These are phyloP conservation scores for Centaurea solstitialis DNA, from an alignment of 129 eudicot genomes.

Conservation along the genomic window DNA sequence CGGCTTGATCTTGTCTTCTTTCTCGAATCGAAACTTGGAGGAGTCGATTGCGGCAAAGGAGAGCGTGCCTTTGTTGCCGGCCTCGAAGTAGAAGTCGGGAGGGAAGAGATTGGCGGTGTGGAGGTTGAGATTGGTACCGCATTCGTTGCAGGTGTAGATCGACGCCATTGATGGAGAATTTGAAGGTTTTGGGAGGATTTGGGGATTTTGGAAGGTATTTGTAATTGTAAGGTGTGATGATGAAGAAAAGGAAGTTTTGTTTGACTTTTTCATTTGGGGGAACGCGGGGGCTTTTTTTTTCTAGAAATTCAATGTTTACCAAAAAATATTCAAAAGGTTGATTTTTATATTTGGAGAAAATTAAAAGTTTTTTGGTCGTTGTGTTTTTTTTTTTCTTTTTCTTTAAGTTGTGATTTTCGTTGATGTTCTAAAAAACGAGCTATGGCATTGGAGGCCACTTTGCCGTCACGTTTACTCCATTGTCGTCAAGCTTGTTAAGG, in stretches of 20 bases:
- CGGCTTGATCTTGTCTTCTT: slow-evolving; percentile 84
- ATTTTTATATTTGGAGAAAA: too few relatives aligned
- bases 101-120: slow-evolving; percentile 63
- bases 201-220: neutral
- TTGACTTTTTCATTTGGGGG: slow-evolving; percentile 12
- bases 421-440: too few relatives aligned
- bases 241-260: neutral
- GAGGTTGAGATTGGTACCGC: slow-evolving; percentile 76
- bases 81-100: slow-evolving; percentile 87
- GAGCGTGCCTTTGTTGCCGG: slow-evolving; percentile 84
- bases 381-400: too few relatives aligned
- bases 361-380: too few relatives aligned
- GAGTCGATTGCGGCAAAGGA: slow-evolving; percentile 69
- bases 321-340: neutral
- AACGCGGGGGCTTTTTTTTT: neutral
- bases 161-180: slow-evolving; percentile 54
- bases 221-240: slow-evolving; percentile 1
- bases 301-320: slow-evolving; percentile 5
- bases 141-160: slow-evolving; percentile 72
- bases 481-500: too few relatives aligned
- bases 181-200: neutral
- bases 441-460: too few relatives aligned
- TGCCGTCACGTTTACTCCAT: too few relatives aligned
- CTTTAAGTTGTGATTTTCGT: too few relatives aligned
- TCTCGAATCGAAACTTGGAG: slow-evolving; percentile 59